Conservation (phyloP, 768 basidiomycete genomes). For the Macrocybe gigantea region DNA sequence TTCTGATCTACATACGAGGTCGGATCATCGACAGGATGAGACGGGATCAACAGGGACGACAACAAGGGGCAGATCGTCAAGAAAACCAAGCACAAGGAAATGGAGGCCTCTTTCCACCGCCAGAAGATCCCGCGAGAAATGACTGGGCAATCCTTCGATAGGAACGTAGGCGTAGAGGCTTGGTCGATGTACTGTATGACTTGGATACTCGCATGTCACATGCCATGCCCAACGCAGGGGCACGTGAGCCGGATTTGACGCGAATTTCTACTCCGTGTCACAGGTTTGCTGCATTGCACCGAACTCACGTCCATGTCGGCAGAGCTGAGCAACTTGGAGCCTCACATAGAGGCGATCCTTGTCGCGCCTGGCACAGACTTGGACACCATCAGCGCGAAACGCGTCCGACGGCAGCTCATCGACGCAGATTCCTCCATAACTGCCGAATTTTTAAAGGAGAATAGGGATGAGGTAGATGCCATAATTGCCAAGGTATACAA, state of each 20-base stretch:
- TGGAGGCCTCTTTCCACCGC: slow-evolving; percentile 52
- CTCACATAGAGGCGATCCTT: slow-evolving; percentile 63
- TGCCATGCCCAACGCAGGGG: background rate
- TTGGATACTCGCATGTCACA: background rate
- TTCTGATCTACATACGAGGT: slow-evolving; percentile 74
- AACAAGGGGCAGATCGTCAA: slow-evolving; percentile 31
- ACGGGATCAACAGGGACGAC: slow-evolving; percentile 48
- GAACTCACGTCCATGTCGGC: slow-evolving; percentile 35
- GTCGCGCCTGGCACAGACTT: slow-evolving; percentile 75
- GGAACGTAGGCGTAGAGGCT: slow-evolving; percentile 1
- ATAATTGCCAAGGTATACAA: slow-evolving; percentile 66
- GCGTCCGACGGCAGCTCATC: slow-evolving; percentile 71
- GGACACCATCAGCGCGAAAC: slow-evolving; percentile 78
- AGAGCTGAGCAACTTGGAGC: slow-evolving; percentile 50
- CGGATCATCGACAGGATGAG: slow-evolving; percentile 71
- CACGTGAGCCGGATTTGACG: slow-evolving; percentile 1
- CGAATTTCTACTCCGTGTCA: background rate
- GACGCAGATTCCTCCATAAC: slow-evolving; percentile 50
- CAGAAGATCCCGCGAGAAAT: slow-evolving; percentile 56
- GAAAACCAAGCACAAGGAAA: slow-evolving; percentile 33
- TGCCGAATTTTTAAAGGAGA: slow-evolving; percentile 53
- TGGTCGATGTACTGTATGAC: too few relatives aligned
- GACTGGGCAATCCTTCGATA: slow-evolving; percentile 63
- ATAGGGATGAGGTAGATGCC: slow-evolving; percentile 63
- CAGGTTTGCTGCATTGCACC: slow-evolving; percentile 1